Evolutionary conservation across 1,139 yeast genomes (phyloP).

Genomic region (Hyphopichia fennica): DNA sequence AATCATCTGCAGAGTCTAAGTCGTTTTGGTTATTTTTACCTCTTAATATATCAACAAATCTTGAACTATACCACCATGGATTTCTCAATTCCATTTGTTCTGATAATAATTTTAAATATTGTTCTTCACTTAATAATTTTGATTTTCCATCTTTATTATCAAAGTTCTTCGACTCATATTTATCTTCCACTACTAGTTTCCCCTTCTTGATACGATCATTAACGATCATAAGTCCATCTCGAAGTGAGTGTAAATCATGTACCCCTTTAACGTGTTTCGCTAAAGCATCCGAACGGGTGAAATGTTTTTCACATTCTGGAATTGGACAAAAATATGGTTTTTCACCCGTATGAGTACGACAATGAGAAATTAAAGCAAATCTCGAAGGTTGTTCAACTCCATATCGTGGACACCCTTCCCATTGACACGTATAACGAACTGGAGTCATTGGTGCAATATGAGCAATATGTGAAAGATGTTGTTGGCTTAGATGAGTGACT

Average conservation of each 20-base stretch:
- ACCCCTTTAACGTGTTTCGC: slow-evolving; percentile 64
- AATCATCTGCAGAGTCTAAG: slow-evolving; percentile 8
- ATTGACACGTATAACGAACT: slow-evolving; percentile 54
- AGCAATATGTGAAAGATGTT: slow-evolving; percentile 29
- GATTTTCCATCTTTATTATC: slow-evolving; percentile 16
- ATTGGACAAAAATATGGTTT: slow-evolving; percentile 66
- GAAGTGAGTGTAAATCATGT: slow-evolving; percentile 50
- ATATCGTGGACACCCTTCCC: slow-evolving; percentile 59
- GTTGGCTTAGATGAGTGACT: slow-evolving; percentile 32
- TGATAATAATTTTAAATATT: slow-evolving; percentile 29
- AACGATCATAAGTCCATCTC: slow-evolving; percentile 33
- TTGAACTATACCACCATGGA: slow-evolving; percentile 47
- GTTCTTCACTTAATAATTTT: slow-evolving; percentile 23
- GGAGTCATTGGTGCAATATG: slow-evolving; percentile 19
- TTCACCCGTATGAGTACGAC: slow-evolving; percentile 67
- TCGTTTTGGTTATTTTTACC: slow-evolving; percentile 7
- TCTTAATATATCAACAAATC: slow-evolving; percentile 25
- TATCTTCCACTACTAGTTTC: neutral
- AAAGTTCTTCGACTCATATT: slow-evolving; percentile 8
- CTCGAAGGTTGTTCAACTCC: slow-evolving; percentile 59
- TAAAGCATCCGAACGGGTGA: slow-evolving; percentile 60
- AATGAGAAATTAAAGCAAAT: slow-evolving; percentile 61
- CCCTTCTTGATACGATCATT: slow-evolving; percentile 23
- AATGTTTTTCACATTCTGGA: slow-evolving; percentile 67
- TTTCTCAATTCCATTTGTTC: slow-evolving; percentile 33